Evolutionary conservation across 805 yeast species (phyloP).

Genomic region (Candida maesae): DNA sequence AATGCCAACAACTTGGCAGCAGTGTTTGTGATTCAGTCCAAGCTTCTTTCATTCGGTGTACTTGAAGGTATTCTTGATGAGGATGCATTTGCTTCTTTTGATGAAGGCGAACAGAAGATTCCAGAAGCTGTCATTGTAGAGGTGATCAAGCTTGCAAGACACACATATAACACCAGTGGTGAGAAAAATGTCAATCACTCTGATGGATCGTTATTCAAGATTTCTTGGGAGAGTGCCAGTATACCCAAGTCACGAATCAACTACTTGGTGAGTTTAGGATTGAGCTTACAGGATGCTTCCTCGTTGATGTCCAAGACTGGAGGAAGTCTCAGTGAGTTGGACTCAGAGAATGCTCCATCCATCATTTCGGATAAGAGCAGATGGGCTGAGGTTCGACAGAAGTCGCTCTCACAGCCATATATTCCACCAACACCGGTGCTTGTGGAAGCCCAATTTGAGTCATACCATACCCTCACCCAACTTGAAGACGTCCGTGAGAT

Average conservation of each 20-base stretch:
- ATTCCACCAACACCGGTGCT: slow-evolving; percentile 27
- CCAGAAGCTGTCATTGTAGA: slow-evolving; percentile 43
- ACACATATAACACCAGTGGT: slow-evolving; percentile 36
- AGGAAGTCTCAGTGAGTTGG: slow-evolving; percentile 30
- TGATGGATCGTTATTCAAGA: slow-evolving; percentile 36
- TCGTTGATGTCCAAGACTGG: slow-evolving; percentile 29
- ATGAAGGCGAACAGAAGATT: slow-evolving; percentile 25
- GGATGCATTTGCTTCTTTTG: slow-evolving; percentile 22
- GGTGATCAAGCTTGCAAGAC: slow-evolving; percentile 40
- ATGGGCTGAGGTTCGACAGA: slow-evolving; percentile 28
- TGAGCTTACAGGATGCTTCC: slow-evolving; percentile 29
- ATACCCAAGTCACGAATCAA: slow-evolving; percentile 36
- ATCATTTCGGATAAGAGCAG: slow-evolving; percentile 25
- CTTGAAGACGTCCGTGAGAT: slow-evolving; percentile 37
- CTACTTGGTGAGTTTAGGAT: slow-evolving; percentile 32
- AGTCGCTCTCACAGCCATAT: slow-evolving; percentile 23
- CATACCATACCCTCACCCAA: slow-evolving; percentile 37
- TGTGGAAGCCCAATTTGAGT: slow-evolving; percentile 36
- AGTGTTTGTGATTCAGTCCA: slow-evolving; percentile 37
- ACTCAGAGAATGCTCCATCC: slow-evolving; percentile 22
- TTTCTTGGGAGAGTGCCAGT: slow-evolving; percentile 35
- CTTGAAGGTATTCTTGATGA: slow-evolving; percentile 32
- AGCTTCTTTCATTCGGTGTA: slow-evolving; percentile 38
- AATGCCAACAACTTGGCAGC: slow-evolving; percentile 18
- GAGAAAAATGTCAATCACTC: slow-evolving; percentile 32